Evolutionary conservation across 208 protist species (phyloP).

Genomic region (Trypanosoma rangeli): DNA sequence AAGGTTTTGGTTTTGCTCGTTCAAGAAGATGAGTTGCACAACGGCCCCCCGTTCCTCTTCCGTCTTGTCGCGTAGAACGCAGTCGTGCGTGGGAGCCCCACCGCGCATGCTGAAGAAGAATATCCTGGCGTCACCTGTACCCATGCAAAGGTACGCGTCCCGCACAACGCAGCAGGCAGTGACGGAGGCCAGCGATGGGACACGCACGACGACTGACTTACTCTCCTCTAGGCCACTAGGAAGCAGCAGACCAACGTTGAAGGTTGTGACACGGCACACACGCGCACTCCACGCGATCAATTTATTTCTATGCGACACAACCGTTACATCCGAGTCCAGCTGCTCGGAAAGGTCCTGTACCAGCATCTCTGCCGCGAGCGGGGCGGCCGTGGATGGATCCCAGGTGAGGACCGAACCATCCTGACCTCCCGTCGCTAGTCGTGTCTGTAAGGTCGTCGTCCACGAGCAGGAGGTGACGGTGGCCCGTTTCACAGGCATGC

Average conservation of each 20-base stretch:
- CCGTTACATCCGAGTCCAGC: slow-evolving; percentile 44
- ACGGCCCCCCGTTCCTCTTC: slow-evolving; percentile 61
- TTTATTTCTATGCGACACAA: slow-evolving; percentile 42
- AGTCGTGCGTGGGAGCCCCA: slow-evolving; percentile 55
- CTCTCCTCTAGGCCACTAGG: slow-evolving; percentile 69
- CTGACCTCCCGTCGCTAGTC: slow-evolving; percentile 63
- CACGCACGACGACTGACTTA: slow-evolving; percentile 48
- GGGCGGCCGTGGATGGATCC: slow-evolving; percentile 44
- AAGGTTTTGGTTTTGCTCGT: slow-evolving; percentile 72
- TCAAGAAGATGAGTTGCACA: slow-evolving; percentile 64
- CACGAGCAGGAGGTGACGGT: slow-evolving; percentile 55
- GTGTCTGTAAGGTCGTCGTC: slow-evolving; percentile 53
- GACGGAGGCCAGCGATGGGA: slow-evolving; percentile 60
- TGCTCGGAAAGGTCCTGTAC: slow-evolving; percentile 21
- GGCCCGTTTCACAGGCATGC: slow-evolving; percentile 46
- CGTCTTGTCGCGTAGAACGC: slow-evolving; percentile 39
- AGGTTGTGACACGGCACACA: slow-evolving; percentile 62
- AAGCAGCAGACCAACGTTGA: slow-evolving; percentile 34
- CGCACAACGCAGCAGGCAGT: slow-evolving; percentile 83
- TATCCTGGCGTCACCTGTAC: slow-evolving; percentile 66
- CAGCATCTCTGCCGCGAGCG: slow-evolving; percentile 55
- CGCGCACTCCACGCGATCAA: slow-evolving; percentile 59
- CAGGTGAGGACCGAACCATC: slow-evolving; percentile 64
- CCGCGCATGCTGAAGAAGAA: slow-evolving; percentile 80
- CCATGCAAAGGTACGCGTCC: slow-evolving; percentile 79